Conservation (phyloP, 345 rosid species). For the Hevea brasiliensis region DNA sequence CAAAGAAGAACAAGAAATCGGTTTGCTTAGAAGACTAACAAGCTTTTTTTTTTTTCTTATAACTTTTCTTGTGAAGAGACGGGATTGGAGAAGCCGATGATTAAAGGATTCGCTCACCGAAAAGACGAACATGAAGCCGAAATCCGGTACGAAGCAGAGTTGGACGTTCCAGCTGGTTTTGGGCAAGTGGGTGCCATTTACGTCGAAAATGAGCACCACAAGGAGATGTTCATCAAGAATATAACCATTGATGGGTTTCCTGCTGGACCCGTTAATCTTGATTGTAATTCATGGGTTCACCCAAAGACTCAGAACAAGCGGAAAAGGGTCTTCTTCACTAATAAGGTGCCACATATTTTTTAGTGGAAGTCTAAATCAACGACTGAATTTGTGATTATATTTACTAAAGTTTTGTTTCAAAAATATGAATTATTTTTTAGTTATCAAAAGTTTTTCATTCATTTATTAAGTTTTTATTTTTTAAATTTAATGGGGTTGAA, state of each 20-base stretch:
- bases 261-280: neutral
- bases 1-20: too few species aligned
- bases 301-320: constrained; percentile 2
- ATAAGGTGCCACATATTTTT: too few species aligned
- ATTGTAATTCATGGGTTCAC: constrained; percentile 23
- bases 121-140: constrained; percentile 1
- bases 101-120: constrained; percentile 15
- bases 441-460: too few species aligned
- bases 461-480: too few species aligned
- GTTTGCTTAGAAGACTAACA: too few species aligned
- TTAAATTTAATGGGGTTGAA: too few species aligned
- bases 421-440: too few species aligned
- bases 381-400: too few species aligned
- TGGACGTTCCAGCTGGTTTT: constrained; percentile 12
- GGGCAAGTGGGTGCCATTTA: constrained; percentile 24
- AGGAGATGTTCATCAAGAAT: constrained; percentile 28
- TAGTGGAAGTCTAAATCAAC: too few species aligned
- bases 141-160: constrained; percentile 21
- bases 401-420: too few species aligned
- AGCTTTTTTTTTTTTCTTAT: too few species aligned
- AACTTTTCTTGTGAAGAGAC: constrained; percentile 1
- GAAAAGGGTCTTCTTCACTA: constrained; percentile 61
- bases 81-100: constrained; percentile 24
- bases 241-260: constrained; percentile 20
- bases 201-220: constrained; percentile 29